These are phyloP conservation scores for Pythium rhizo-oryzae DNA, from an alignment of 352 stramenopile species.

Conservation along the genomic window DNA sequence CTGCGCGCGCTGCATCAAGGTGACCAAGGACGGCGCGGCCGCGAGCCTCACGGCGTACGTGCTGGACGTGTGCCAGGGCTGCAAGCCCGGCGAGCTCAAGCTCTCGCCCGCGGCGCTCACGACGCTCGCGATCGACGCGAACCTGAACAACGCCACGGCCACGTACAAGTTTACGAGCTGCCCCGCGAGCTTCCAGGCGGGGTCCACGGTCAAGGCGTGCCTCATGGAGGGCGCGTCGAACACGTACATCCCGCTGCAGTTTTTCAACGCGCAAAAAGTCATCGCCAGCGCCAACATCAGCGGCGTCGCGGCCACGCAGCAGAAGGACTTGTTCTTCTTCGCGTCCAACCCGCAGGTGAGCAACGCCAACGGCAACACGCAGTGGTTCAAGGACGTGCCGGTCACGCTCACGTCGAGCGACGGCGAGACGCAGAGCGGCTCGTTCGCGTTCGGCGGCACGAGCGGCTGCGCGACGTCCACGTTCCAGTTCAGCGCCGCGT, in stretches of 20 bases:
- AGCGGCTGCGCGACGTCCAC: constrained; percentile 62
- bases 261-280: constrained; percentile 80
- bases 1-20: constrained; percentile 77
- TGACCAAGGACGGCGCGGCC: constrained; percentile 47
- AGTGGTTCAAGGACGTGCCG: constrained; percentile 66
- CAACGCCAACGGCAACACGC: constrained; percentile 36
- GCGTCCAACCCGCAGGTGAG: constrained; percentile 51
- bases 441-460: constrained; percentile 58
- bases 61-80: constrained; percentile 67
- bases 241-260: constrained; percentile 83
- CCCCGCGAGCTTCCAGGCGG: constrained; percentile 55
- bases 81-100: constrained; percentile 46
- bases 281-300: constrained; percentile 67
- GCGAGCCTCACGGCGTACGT: constrained; percentile 64
- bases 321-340: constrained; percentile 62
- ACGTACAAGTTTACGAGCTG: constrained; percentile 69
- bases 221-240: constrained; percentile 81
- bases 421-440: constrained; percentile 53
- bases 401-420: constrained; percentile 62
- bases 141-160: constrained; percentile 53
- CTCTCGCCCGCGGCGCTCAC: constrained; percentile 53
- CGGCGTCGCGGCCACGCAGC: constrained; percentile 47
- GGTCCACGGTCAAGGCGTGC: constrained; percentile 70
- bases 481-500: constrained; percentile 70
- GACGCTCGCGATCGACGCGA: constrained; percentile 46